Evolutionary conservation across 106 monocot genomes (phyloP).

Genomic region (Posidonia australis): DNA sequence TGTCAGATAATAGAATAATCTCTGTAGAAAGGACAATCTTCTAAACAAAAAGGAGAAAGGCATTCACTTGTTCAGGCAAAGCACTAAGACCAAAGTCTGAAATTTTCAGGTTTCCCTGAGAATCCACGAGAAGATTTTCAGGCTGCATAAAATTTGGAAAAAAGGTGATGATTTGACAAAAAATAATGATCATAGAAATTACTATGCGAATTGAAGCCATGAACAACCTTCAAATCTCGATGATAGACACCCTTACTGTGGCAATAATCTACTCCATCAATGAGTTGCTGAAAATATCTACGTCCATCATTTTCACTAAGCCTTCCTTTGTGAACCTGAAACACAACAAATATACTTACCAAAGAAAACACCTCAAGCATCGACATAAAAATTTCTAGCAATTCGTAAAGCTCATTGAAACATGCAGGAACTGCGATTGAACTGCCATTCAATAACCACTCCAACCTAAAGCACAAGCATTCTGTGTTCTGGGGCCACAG

Average conservation of each 20-base stretch:
- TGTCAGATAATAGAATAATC: too few species aligned
- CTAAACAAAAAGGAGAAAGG: not conserved
- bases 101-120: constrained; percentile 88
- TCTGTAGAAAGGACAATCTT: not conserved
- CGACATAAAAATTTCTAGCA: too few species aligned
- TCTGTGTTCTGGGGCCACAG: too few species aligned
- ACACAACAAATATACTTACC: not conserved
- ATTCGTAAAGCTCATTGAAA: too few species aligned
- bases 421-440: too few species aligned
- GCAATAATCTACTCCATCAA: constrained; percentile 90
- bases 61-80: constrained; percentile 50
- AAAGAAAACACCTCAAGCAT: not conserved
- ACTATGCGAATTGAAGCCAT: not conserved
- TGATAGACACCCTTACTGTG: constrained; percentile 90
- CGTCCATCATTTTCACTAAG: constrained; percentile 73
- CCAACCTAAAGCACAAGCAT: too few species aligned
- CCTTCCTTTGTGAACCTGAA: constrained; percentile 65
- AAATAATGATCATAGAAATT: not conserved
- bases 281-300: constrained; percentile 91
- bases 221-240: constrained; percentile 78
- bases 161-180: constrained; percentile 2
- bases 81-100: constrained; percentile 98
- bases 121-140: constrained; percentile 91
- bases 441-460: too few species aligned
- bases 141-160: constrained; percentile 37